These are phyloP conservation scores for Monilinia fructicola DNA, from an alignment of 2,329 filamentous ascomycete genomes.

Conservation along the genomic window DNA sequence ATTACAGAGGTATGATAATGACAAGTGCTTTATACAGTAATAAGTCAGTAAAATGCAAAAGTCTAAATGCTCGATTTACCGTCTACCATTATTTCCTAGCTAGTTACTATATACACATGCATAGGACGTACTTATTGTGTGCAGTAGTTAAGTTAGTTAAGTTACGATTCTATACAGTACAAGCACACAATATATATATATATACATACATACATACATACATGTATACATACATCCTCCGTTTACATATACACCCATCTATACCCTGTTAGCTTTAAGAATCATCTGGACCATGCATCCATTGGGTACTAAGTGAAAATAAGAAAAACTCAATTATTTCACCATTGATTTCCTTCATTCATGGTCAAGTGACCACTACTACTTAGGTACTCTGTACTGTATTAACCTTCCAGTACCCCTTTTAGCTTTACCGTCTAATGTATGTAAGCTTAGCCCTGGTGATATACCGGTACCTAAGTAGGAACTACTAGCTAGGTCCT, in stretches of 20 bases:
- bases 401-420: not conserved
- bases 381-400: not conserved
- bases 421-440: constrained; percentile 1
- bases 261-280: too few species aligned
- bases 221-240: too few species aligned
- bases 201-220: too few species aligned
- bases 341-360: not conserved
- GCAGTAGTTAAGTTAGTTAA: too few species aligned
- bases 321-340: not conserved
- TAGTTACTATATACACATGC: too few species aligned
- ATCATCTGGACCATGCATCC: not conserved
- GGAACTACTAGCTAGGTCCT: too few species aligned
- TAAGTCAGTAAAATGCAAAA: not conserved
- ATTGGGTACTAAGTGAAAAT: not conserved
- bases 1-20: too few species aligned
- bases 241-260: too few species aligned
- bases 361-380: too few species aligned
- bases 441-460: not conserved
- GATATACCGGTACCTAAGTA: too few species aligned
- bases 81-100: too few species aligned
- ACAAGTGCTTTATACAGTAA: not conserved
- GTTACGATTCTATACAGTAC: not conserved
- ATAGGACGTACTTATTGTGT: not conserved
- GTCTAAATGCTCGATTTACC: not conserved
- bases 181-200: too few species aligned